Base-by-base conservation (phyloP, 257 asterid genomes). In the Gentiana straminea region DNA sequence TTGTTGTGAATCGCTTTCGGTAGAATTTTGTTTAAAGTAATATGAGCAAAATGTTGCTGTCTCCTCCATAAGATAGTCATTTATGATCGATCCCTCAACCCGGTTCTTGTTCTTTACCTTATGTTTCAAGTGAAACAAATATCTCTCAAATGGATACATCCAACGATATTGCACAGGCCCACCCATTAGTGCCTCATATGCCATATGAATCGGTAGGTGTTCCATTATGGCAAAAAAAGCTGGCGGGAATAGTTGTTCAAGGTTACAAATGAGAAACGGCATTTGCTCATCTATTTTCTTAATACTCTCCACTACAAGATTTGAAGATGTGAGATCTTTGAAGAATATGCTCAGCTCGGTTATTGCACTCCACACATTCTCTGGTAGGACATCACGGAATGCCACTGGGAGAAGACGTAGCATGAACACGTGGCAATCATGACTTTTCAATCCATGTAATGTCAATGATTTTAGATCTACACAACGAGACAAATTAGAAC, bases 121-220 rank as follows among this genome's bases (percentile, higher is more conserved):
- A 3, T 24, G 7, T 33, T 54, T 54, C 58, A 54, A 13, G 7
- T 33, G 7, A 24, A 24, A 54, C 13, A 33, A 3, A 5, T 24
- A 54, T 35, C 58, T 3, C 39, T 54, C 58, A 54, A 33, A 54
- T 15, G 38, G 7, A 33, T 54, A 54, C 58, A 54, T 54, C 58
- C 58, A 54, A 1, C 38, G 2, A 33, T 54, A 33, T 35, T 54
- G 58, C 9, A 33, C 13, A 3, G 58, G 58, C 1, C 62, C 55
- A 8, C 13, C 13, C 13, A 47, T 13, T 13, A 8, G 7, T 8
- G 51, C 4, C 53, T 49, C n/a, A 8, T 49, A 49, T 1, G 53
- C 3, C 53, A 49, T 13, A 49, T 49, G 53, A 47, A 47, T 47
- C 10, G 51, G 51, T 7, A 47, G 8, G 10, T 47, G 51, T 13